Evolutionary conservation across 2,329 filamentous ascomycete genomes (phyloP), one percentile per base, ranked within the genome.

Genomic region (Atkinsonella texensis): DNA sequence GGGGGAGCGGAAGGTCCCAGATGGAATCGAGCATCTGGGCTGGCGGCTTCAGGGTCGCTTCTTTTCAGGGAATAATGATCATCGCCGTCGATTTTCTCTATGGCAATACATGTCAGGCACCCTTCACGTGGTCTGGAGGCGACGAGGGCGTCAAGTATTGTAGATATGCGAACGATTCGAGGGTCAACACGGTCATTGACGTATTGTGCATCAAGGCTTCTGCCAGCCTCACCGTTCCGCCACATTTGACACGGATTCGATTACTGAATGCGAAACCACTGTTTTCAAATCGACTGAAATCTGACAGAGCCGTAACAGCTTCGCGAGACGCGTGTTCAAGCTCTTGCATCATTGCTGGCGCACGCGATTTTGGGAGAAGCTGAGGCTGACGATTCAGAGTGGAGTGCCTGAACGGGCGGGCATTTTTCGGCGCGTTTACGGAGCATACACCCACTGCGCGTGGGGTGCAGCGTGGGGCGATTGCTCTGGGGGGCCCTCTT

Each of bases 191-290:
- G 40, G 13, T 48, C 33, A 10, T 51, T 13, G 9, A 52, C 50
- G 45, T 49, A 53, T 49, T 28, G 39, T 46, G 48, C 15, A 49
- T 48, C 2, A 43, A 31, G n/a, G 53, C 53, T 45, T 54, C 53
- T 17, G 44, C 31, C n/a, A 51, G 15, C 32, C 5, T 51, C 28
- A 54, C 40, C 6, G 15, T 18, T 10, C 31, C 17, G 23, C 46
- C 51, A 33, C 51, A 54, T 32, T 53, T 54, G 17, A 54, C 47
- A 42, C 42, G 46, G n/a, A 51, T 51, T 17, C 46, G 28, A 13
- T 51, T 42, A 42, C 18, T 47, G 31, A 46, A 51, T 13, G 11
- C 35, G 8, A 51, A 8, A 33, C 49, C 42, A 7, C 45, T 38
- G 41, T 15, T 13, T 6, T 28, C 4, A 4, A 10, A 13, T 35